Evolutionary conservation across 805 yeast genomes (phyloP).

Genomic region (Candida patagonica): DNA sequence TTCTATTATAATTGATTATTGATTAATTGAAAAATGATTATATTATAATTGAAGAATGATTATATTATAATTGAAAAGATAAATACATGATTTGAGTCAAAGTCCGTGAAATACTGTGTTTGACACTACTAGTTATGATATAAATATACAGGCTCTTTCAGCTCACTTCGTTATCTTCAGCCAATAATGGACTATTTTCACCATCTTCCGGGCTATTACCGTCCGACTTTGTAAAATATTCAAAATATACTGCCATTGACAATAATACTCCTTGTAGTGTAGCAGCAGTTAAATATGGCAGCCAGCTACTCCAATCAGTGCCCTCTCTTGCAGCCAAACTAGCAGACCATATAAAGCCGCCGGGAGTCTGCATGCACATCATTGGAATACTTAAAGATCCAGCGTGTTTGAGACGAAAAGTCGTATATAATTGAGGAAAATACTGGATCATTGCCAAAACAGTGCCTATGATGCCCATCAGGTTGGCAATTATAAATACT

Average conservation of each 20-base stretch:
- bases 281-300: conserved; percentile 70
- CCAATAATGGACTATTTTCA: conserved; percentile 9
- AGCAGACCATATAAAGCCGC: conserved; percentile 75
- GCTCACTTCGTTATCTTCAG: not conserved
- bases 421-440: conserved; percentile 69
- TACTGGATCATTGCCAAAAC: conserved; percentile 59
- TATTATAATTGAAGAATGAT: too few relatives aligned
- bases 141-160: not conserved
- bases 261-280: conserved; percentile 53
- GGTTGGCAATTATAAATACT: conserved; percentile 37
- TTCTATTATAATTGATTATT: too few relatives aligned
- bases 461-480: conserved; percentile 59
- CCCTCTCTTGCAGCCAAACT: conserved; percentile 63
- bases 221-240: conserved; percentile 7
- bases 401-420: conserved; percentile 59
- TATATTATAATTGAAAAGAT: too few relatives aligned
- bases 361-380: conserved; percentile 86
- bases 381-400: conserved; percentile 71
- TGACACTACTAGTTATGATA: not conserved
- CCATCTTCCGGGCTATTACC: not conserved
- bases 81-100: too few relatives aligned
- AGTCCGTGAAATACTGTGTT: too few relatives aligned
- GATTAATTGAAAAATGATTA: too few relatives aligned
- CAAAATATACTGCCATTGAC: conserved; percentile 50
- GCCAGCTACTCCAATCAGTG: conserved; percentile 80